Evolutionary conservation across 202 grass and related monocot species (phyloP).

Genomic region (Setaria viridis): DNA sequence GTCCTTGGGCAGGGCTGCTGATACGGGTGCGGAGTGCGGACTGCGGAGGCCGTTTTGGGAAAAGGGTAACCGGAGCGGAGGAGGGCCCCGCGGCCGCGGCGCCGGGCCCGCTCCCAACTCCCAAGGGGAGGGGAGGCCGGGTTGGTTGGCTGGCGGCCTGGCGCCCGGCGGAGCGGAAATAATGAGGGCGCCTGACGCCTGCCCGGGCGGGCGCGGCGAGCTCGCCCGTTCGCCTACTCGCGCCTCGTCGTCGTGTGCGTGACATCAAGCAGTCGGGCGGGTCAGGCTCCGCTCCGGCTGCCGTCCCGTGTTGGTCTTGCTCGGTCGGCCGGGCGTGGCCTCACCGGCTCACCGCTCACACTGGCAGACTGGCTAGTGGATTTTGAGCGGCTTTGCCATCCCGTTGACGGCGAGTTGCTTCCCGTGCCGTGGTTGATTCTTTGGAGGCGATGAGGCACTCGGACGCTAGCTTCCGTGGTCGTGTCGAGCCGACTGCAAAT

Average conservation of each 20-base stretch:
- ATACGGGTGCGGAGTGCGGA: background rate
- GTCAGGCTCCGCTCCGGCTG: background rate
- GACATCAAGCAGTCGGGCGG: background rate
- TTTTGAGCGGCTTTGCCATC: no score
- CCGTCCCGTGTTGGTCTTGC: conserved; percentile 29
- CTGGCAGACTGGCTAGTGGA: no score
- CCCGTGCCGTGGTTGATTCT: no score
- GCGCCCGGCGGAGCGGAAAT: background rate
- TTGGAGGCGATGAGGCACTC: no score
- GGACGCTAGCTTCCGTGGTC: no score
- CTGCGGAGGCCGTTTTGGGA: conserved; percentile 32
- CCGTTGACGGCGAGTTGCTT: no score
- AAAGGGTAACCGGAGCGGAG: background rate
- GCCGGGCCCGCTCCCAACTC: background rate
- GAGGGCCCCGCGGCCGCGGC: background rate
- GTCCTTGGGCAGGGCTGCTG: background rate
- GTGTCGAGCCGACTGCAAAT: no score
- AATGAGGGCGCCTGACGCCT: background rate
- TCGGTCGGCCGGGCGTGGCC: background rate
- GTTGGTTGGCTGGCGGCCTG: background rate
- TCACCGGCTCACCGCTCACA: no score
- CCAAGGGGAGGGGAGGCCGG: background rate
- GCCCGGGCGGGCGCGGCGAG: background rate
- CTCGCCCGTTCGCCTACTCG: background rate
- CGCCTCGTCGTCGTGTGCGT: background rate